Percentiles rank a stretch among this genome's conserved stretches.
These are phyloP conservation scores for Bullera alba DNA, from an alignment of 768 basidiomycete species.

Conservation along the genomic window DNA sequence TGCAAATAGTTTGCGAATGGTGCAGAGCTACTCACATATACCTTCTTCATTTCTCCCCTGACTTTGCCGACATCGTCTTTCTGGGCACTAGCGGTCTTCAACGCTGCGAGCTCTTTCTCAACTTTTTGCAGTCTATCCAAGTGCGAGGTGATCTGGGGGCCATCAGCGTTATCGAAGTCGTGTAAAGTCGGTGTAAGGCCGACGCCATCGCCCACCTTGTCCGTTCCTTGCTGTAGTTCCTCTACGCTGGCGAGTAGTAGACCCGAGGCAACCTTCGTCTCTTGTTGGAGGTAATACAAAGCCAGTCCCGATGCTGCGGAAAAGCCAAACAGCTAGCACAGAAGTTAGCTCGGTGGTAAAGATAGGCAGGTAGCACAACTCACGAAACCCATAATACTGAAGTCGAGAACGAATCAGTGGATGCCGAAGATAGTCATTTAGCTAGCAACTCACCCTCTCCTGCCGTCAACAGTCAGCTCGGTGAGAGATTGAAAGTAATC, in stretches of 20 bases:
- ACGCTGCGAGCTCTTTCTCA: constrained; percentile 76
- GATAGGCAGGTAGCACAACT: constrained; percentile 6
- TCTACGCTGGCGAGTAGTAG: constrained; percentile 79
- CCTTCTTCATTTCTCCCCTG: constrained; percentile 75
- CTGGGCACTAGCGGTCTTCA: constrained; percentile 59
- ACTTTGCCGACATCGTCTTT: constrained; percentile 75
- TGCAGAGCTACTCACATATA: constrained; percentile 56
- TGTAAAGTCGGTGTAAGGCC: neutral
- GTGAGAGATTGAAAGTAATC: neutral
- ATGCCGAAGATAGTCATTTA: neutral
- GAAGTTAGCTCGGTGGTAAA: neutral
- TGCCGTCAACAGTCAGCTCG: neutral
- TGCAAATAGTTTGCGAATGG: too few relatives aligned
- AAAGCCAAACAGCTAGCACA: constrained; percentile 67
- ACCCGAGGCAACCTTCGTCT: constrained; percentile 82
- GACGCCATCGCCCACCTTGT: constrained; percentile 54
- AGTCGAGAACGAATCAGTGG: neutral
- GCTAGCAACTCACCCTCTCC: constrained; percentile 29
- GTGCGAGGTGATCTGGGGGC: constrained; percentile 41
- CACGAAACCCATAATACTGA: constrained; percentile 35
- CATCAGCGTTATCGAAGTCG: neutral
- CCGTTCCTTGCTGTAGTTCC: constrained; percentile 73
- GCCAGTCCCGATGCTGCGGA: constrained; percentile 79
- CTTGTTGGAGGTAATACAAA: constrained; percentile 79
- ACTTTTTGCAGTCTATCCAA: constrained; percentile 57